A percentile compares a stretch with the other conserved stretches of the same genome.
These are phyloP conservation scores for Auricularia auricula-judae DNA, from an alignment of 768 basidiomycete genomes.

Conservation along the genomic window DNA sequence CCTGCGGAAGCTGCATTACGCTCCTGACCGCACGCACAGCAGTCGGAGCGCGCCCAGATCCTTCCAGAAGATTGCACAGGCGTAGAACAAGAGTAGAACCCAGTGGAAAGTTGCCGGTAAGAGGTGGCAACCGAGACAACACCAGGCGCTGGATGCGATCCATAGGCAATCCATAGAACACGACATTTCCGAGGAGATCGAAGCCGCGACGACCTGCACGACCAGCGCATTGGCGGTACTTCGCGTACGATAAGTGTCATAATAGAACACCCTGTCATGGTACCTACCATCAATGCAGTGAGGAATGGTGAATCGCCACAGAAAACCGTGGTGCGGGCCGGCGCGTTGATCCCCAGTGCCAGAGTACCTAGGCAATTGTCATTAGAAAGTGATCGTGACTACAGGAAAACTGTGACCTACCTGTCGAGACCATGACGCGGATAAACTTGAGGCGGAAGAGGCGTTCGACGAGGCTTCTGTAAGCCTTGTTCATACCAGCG, in stretches of 20 bases:
- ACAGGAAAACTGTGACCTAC: constrained; percentile 18
- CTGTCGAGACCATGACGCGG: constrained; percentile 57
- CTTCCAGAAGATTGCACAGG: constrained; percentile 53
- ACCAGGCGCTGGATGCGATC: constrained; percentile 54
- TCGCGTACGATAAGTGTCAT: constrained; percentile 8
- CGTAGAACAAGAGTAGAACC: constrained; percentile 56
- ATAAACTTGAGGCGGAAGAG: constrained; percentile 53
- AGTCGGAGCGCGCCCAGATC: constrained; percentile 38
- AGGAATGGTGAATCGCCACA: constrained; percentile 50
- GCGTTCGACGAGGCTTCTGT: constrained; percentile 50
- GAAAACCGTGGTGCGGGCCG: constrained; percentile 54
- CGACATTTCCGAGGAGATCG: constrained; percentile 57
- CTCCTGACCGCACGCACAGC: constrained; percentile 41
- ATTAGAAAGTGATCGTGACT: background rate
- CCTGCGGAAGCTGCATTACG: constrained; percentile 44
- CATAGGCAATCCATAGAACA: constrained; percentile 59
- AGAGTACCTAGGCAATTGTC: constrained; percentile 36
- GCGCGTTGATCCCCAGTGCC: constrained; percentile 67
- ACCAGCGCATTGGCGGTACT: constrained; percentile 68
- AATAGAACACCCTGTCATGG: constrained; percentile 6
- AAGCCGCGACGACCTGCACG: constrained; percentile 64
- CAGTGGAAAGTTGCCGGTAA: constrained; percentile 54
- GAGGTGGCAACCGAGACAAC: constrained; percentile 49
- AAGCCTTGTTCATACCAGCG: constrained; percentile 54
- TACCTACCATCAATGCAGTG: constrained; percentile 48